phyloP scores from a whole-genome alignment of 2,329 filamentous ascomycete species.

The Myriangium duriaei region DNA sequence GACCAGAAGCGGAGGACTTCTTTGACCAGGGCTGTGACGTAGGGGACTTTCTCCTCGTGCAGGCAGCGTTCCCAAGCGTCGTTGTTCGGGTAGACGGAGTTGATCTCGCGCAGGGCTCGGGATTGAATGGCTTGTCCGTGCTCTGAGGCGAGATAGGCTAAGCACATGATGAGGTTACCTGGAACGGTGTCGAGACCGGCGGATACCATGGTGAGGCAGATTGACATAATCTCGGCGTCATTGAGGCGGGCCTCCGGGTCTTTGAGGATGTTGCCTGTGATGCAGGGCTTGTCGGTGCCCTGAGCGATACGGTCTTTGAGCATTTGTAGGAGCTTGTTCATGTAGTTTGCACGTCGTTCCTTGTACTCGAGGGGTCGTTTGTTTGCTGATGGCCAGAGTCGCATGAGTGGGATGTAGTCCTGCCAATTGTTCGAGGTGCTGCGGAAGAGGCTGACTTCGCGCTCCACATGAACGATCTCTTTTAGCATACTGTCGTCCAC shows the following conservation, averaged over 20 bases:
- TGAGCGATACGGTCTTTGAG: constrained; percentile 49
- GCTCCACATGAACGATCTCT: constrained; percentile 65
- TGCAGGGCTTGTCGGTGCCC: constrained; percentile 55
- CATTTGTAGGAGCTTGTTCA: constrained; percentile 46
- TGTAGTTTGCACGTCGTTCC: constrained; percentile 53
- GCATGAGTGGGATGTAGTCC: constrained; percentile 67
- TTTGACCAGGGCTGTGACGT: constrained; percentile 65
- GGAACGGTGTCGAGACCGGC: constrained; percentile 73
- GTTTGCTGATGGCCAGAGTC: constrained; percentile 51
- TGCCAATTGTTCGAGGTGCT: constrained; percentile 76
- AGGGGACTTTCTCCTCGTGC: constrained; percentile 61
- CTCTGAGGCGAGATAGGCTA: constrained; percentile 59
- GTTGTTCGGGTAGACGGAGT: constrained; percentile 56
- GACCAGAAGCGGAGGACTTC: constrained; percentile 69
- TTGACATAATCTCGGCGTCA: constrained; percentile 62
- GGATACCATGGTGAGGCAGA: constrained; percentile 71
- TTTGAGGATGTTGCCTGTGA: constrained; percentile 59
- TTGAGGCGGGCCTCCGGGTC: constrained; percentile 57
- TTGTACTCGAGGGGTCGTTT: constrained; percentile 53
- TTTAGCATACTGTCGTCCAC: constrained; percentile 54
- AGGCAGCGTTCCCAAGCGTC: constrained; percentile 67
- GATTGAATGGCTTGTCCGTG: constrained; percentile 59
- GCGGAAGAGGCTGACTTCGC: constrained; percentile 62
- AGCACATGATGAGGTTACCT: constrained; percentile 65
- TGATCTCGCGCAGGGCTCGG: constrained; percentile 57